phyloP scores from a whole-genome alignment of 371 early-diverging fungal species.

The Entomophthora muscae region DNA sequence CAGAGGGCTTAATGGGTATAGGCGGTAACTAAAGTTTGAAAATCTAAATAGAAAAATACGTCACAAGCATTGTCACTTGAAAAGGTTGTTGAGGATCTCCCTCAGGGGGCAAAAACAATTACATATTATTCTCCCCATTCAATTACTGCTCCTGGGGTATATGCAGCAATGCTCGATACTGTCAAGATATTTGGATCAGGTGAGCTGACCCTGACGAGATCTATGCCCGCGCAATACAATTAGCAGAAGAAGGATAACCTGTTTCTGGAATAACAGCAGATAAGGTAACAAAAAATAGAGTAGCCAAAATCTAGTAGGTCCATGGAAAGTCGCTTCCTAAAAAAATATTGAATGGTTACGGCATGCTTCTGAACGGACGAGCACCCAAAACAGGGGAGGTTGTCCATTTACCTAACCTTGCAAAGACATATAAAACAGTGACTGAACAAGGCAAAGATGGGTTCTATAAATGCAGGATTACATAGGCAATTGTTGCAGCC shows the following conservation, averaged over 20 bases:
- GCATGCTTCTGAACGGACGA: slow-evolving; percentile 35
- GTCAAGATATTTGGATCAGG: slow-evolving; percentile 52
- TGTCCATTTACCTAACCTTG: slow-evolving; percentile 34
- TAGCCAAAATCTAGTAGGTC: too few species aligned
- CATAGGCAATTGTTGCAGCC: slow-evolving; percentile 45
- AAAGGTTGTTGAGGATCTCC: slow-evolving; percentile 16
- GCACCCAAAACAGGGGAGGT: slow-evolving; percentile 49
- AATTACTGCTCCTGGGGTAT: slow-evolving; percentile 70
- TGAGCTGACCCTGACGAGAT: slow-evolving; percentile 33
- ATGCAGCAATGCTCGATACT: slow-evolving; percentile 57
- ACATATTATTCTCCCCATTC: slow-evolving; percentile 30
- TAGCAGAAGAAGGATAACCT: slow-evolving; percentile 49
- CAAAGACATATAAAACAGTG: slow-evolving; percentile 36
- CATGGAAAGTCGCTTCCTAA: slow-evolving; percentile 21
- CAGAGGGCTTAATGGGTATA: slow-evolving; percentile 51
- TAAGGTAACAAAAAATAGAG: not conserved
- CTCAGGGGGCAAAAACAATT: slow-evolving; percentile 17
- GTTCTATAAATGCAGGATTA: slow-evolving; percentile 62
- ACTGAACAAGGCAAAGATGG: slow-evolving; percentile 43
- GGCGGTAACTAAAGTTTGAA: slow-evolving; percentile 27
- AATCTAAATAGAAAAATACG: slow-evolving; percentile 22
- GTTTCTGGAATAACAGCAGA: slow-evolving; percentile 14
- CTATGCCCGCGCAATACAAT: slow-evolving; percentile 44
- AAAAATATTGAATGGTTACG: slow-evolving; percentile 23
- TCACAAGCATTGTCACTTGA: slow-evolving; percentile 40